These are phyloP conservation scores for Phlyctochytrium planicorne DNA, from an alignment of 192 early-diverging fungal genomes.

Conservation along the genomic window DNA sequence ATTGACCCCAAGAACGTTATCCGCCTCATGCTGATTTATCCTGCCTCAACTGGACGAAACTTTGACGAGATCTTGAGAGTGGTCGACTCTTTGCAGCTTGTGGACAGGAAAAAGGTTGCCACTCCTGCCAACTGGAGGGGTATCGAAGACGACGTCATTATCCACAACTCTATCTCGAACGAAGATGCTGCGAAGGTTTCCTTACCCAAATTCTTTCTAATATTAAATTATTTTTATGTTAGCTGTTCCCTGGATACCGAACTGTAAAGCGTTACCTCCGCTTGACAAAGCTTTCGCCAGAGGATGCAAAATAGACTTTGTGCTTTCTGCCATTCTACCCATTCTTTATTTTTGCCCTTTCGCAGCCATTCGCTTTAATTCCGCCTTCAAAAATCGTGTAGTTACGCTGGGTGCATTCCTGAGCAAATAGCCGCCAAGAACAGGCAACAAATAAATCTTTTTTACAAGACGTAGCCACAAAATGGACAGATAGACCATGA, in stretches of 20 bases:
- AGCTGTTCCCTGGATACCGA: constrained; percentile 79
- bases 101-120: constrained; percentile 83
- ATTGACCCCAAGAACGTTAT: constrained; percentile 91
- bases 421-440: too few species aligned
- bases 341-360: too few species aligned
- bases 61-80: constrained; percentile 95
- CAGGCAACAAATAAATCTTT: too few species aligned
- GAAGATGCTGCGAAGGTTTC: constrained; percentile 65
- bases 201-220: background rate
- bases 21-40: constrained; percentile 88
- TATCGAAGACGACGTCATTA: constrained; percentile 81
- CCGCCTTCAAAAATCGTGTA: too few species aligned
- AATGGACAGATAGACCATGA: too few species aligned
- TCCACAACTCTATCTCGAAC: constrained; percentile 79
- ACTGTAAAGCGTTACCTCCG: constrained; percentile 86
- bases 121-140: constrained; percentile 94
- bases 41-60: constrained; percentile 90
- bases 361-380: too few species aligned
- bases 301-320: constrained; percentile 1
- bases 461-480: too few species aligned
- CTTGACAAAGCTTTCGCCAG: constrained; percentile 39
- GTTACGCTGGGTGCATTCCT: too few species aligned
- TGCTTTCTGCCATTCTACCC: too few species aligned
- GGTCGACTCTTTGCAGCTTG: constrained; percentile 90
- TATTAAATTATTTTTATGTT: constrained; percentile 7